Evolutionary conservation across 192 early-diverging fungal species (phyloP), one percentile per base, ranked within the genome.

Genomic region (Coemansia sp.): DNA sequence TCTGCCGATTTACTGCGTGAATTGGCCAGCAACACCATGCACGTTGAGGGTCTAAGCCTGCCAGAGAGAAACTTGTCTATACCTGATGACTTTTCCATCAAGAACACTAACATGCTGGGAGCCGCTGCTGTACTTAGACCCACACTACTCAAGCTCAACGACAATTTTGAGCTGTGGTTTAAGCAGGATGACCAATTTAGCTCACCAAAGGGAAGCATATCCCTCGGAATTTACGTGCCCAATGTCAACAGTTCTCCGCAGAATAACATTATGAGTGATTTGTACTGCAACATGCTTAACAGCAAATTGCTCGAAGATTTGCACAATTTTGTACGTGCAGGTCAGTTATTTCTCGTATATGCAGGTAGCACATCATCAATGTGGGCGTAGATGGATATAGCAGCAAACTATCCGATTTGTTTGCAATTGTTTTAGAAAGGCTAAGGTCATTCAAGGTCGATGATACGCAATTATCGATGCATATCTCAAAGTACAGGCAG

Each of bases 101-200:
- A 65, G 1, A 49, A 9, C 18, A 39, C 36, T 10, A 12, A 33
- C 2, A n/a, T 13, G 1, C 7, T 33, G 2, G 4, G 50, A 3
- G 58, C 6, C 3, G 27, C 61, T 11, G 65, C 58, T 9, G 27
- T 36, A 38, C 33, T 49, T 24, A 52, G 38, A 22, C 78, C 71
- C 10, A 53, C 55, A 34, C 62, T 75, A 20, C 49, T 80, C 22
- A 50, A 47, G 38, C 43, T 33, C 29, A 71, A 44, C 0, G 64
- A 75, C 20, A 53, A 13, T 10, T 33, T 63, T 39, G 88, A 94
- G 11, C 60, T 97, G 67, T 98, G 97, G 97, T 89, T 94, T 70
- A 96, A 95, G 75, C 90, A 92, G 68, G 95, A 97, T 74, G 90
- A 94, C 68, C 92, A 83, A 1, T 98, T 95, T 65, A 90, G 86